Conservation (phyloP, 176 grass and related monocot genomes). For the Dendrocalamus sinicus region DNA sequence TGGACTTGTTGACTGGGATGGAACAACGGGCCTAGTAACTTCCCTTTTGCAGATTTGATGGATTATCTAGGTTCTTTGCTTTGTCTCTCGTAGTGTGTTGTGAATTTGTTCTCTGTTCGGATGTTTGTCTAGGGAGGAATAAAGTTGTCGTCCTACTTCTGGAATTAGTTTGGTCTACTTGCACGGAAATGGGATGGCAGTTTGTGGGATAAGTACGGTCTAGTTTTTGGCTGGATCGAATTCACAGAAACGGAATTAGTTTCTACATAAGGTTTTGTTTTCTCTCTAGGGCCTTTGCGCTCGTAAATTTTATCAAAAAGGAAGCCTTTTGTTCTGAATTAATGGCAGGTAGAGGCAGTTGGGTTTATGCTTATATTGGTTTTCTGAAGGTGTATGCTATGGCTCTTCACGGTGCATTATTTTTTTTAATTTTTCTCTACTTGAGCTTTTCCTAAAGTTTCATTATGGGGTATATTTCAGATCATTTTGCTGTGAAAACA, state of each 20-base stretch:
- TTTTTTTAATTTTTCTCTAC: background rate
- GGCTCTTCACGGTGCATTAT: background rate
- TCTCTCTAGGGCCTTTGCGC: background rate
- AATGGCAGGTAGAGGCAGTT: background rate
- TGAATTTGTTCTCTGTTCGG: slow-evolving; percentile 22
- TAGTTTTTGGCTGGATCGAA: background rate
- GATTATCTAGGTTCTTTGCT: background rate
- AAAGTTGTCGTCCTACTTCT: background rate
- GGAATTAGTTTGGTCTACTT: background rate
- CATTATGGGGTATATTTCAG: background rate
- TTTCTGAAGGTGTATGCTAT: background rate
- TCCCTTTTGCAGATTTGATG: slow-evolving; percentile 13
- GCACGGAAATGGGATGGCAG: background rate
- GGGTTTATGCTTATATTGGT: slow-evolving; percentile 2
- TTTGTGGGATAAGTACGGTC: background rate
- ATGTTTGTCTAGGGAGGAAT: background rate
- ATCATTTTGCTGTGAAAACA: slow-evolving; percentile 18
- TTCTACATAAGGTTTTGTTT: background rate
- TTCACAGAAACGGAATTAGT: background rate
- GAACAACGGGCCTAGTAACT: background rate
- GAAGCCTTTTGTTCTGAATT: background rate
- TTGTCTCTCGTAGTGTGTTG: background rate
- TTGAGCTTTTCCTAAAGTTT: background rate
- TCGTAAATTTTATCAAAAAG: background rate
- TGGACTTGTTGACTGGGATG: background rate